A percentile compares a stretch with the other conserved stretches of the same genome.
phyloP scores from a whole-genome alignment of 2,329 filamentous ascomycete genomes.

The Penicillium sp. region DNA sequence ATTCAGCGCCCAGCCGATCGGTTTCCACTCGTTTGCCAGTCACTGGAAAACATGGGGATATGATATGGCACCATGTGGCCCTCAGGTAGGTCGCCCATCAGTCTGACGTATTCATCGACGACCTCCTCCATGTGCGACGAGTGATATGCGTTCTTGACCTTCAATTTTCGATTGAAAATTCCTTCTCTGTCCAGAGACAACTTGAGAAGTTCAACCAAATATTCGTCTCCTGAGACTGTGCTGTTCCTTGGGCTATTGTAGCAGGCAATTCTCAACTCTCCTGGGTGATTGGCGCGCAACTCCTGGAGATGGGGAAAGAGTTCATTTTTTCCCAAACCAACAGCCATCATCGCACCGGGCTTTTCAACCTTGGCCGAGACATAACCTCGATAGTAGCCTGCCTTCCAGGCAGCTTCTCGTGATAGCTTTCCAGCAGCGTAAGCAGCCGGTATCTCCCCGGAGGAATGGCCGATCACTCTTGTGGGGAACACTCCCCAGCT shows the following conservation, averaged over 20 bases:
- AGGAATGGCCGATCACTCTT: slow-evolving; percentile 31
- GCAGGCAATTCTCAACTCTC: background rate
- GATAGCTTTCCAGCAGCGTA: background rate
- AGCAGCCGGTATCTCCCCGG: slow-evolving; percentile 20
- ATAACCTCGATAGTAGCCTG: background rate
- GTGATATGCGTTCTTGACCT: slow-evolving; percentile 21
- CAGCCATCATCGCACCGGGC: background rate
- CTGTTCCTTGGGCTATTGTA: background rate
- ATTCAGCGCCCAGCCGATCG: background rate
- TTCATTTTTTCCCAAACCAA: background rate
- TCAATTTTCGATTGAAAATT: slow-evolving; percentile 12
- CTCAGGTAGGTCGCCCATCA: background rate
- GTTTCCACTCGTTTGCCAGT: background rate
- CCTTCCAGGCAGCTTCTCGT: background rate
- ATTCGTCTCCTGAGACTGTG: background rate
- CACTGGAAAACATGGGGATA: background rate
- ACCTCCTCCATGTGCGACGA: slow-evolving; percentile 16
- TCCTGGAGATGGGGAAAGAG: background rate
- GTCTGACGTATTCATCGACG: background rate
- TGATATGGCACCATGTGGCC: background rate
- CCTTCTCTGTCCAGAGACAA: background rate
- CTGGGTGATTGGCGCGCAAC: background rate
- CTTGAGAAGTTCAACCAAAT: background rate
- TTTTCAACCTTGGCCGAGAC: background rate
- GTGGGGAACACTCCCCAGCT: slow-evolving; percentile 23